These are phyloP conservation scores for Leishmania tropica DNA, from an alignment of 208 protist genomes.

Conservation along the genomic window DNA sequence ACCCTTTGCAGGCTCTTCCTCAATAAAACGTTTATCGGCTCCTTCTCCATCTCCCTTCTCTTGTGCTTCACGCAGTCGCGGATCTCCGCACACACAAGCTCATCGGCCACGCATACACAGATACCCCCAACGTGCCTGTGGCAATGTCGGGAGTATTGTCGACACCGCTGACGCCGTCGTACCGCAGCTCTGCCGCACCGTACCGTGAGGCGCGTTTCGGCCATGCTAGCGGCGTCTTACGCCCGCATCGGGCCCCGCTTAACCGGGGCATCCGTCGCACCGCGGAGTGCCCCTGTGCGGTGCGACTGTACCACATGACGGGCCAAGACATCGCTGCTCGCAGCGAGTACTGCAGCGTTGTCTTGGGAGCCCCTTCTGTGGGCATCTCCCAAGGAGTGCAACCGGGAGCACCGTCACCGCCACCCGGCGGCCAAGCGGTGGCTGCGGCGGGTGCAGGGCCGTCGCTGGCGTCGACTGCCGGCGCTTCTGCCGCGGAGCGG, in stretches of 20 bases:
- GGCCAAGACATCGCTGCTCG: constrained; percentile 25
- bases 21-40: background rate
- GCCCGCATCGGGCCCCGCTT: constrained; percentile 5
- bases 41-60: background rate
- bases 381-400: constrained; percentile 18
- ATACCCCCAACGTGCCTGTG: background rate
- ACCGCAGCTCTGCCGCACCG: background rate
- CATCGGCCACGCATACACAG: background rate
- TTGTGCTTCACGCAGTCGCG: background rate
- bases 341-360: constrained; percentile 36
- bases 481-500: background rate
- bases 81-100: background rate
- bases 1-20: background rate
- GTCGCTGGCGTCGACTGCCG: background rate
- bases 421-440: background rate
- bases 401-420: background rate
- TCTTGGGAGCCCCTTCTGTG: constrained; percentile 33
- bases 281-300: constrained; percentile 49
- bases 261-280: constrained; percentile 35
- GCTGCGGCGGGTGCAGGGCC: background rate
- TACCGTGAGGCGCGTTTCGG: background rate
- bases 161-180: background rate
- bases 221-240: background rate
- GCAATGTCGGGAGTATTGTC: constrained; percentile 2
- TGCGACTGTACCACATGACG: constrained; percentile 42